Conservation (phyloP, 192 early-diverging fungal species). For the Backusella tuberculispora region DNA sequence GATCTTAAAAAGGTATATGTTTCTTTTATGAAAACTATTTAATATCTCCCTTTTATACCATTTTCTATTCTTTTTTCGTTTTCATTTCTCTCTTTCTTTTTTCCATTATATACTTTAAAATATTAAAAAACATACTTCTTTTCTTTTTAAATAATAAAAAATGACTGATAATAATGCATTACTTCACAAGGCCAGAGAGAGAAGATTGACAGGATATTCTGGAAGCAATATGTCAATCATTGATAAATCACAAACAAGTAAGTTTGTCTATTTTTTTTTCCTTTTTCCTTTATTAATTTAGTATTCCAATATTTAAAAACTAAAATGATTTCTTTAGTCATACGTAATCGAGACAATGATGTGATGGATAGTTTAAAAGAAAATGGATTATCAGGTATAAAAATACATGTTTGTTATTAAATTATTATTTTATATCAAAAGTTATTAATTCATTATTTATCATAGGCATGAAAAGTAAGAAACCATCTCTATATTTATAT, state of each 20-base stretch:
- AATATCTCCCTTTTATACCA: background rate
- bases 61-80: background rate
- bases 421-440: no score
- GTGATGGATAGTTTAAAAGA: background rate
- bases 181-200: background rate
- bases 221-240: background rate
- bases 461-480: background rate
- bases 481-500: background rate
- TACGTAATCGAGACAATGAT: background rate
- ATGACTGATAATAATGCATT: background rate
- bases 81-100: background rate
- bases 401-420: no score
- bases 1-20: background rate
- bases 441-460: background rate
- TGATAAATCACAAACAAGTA: constrained; percentile 3
- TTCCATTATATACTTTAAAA: background rate
- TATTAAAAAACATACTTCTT: background rate
- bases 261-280: background rate
- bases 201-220: background rate
- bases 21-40: background rate
- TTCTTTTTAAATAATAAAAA: background rate
- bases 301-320: background rate
- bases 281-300: background rate
- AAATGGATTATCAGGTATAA: background rate
- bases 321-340: background rate